phyloP scores from a whole-genome alignment of 108 stramenopile genomes.

The Stephanodiscus triporus region DNA sequence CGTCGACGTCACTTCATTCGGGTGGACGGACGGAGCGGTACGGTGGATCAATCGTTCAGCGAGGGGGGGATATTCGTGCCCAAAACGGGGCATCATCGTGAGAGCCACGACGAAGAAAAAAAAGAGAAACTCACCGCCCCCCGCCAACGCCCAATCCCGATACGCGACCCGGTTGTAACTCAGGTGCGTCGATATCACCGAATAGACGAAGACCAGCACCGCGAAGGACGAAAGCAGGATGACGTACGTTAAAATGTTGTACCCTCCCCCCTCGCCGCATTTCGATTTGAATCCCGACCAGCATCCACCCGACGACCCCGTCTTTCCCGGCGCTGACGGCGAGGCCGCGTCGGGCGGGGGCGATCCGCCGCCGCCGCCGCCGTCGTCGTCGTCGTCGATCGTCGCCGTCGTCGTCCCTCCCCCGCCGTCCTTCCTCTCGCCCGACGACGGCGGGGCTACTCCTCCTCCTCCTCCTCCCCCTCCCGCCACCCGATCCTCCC shows the following conservation, averaged over 20 bases:
- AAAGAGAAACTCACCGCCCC: slow-evolving; percentile 20
- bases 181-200: slow-evolving; percentile 32
- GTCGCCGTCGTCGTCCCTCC: no score
- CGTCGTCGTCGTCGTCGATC: neutral
- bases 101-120: no score
- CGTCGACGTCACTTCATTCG: slow-evolving; percentile 32
- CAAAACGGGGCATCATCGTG: no score
- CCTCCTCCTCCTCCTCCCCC: neutral
- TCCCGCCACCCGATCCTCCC: neutral
- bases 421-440: no score
- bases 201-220: slow-evolving; percentile 38
- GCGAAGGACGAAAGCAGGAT: slow-evolving; percentile 34
- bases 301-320: slow-evolving; percentile 5
- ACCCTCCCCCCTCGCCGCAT: slow-evolving; percentile 30
- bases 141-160: slow-evolving; percentile 53
- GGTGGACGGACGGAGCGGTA: neutral
- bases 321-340: no score
- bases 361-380: neutral
- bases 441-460: no score
- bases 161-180: slow-evolving; percentile 40
- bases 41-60: no score
- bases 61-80: no score
- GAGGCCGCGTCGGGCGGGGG: neutral
- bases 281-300: slow-evolving; percentile 11
- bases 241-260: slow-evolving; percentile 39